Evolutionary conservation across 805 yeast species (phyloP).

Genomic region (Yarrowia phangngaensis): DNA sequence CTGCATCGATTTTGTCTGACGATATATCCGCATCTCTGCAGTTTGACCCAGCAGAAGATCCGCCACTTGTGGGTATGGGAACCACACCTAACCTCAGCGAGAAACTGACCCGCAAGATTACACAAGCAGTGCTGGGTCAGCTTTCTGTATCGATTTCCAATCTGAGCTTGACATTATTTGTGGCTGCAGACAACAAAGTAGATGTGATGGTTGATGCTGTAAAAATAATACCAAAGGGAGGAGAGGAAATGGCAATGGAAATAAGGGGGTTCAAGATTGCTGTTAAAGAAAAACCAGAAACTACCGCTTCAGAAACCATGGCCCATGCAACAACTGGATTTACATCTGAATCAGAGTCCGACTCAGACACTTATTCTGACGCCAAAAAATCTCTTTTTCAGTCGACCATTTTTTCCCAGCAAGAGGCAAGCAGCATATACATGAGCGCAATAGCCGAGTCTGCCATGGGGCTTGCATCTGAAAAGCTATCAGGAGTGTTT

Average conservation of each 20-base stretch:
- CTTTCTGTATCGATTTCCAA: constrained; percentile 4
- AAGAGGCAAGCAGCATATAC: constrained; percentile 66
- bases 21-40: not conserved
- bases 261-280: constrained; percentile 7
- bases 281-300: not conserved
- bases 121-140: constrained; percentile 4
- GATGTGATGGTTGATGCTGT: constrained; percentile 29
- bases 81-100: not conserved
- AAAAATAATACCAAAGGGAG: constrained; percentile 32
- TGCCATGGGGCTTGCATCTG: not conserved
- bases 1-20: constrained; percentile 11
- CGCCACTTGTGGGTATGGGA: constrained; percentile 12
- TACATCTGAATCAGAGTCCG: constrained; percentile 21
- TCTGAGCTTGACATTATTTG: constrained; percentile 3
- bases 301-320: not conserved
- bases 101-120: constrained; percentile 7
- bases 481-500: not conserved
- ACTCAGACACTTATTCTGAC: constrained; percentile 29
- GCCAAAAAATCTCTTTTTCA: constrained; percentile 32
- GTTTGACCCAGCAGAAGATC: constrained; percentile 6
- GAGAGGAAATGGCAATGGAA: constrained; percentile 5
- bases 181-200: constrained; percentile 18
- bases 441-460: constrained; percentile 65
- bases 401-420: constrained; percentile 63
- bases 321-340: not conserved